A percentile compares a stretch with the other conserved stretches of the same genome.
These are phyloP conservation scores for Erodium texanum DNA, from an alignment of 441 rosid species.

Conservation along the genomic window DNA sequence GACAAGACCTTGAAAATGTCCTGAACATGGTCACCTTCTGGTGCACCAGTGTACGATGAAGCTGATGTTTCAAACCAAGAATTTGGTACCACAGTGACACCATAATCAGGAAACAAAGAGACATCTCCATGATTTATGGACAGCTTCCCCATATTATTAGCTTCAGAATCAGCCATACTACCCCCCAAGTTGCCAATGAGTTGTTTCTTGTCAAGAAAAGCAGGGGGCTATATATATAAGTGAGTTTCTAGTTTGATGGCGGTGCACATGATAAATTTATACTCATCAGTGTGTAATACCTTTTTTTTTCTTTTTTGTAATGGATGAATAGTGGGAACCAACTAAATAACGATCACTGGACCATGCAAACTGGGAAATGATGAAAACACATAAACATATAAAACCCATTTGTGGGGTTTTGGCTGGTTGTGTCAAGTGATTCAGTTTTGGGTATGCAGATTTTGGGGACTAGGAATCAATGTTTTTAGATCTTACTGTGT, in stretches of 20 bases:
- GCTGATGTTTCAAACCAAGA: constrained; percentile 1
- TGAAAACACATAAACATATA: background rate
- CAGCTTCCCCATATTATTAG: background rate
- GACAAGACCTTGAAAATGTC: constrained; percentile 1
- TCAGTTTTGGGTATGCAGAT: background rate
- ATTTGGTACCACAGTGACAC: background rate
- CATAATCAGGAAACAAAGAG: background rate
- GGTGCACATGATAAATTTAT: background rate
- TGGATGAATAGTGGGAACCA: constrained; percentile 2
- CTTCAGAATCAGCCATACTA: constrained; percentile 2
- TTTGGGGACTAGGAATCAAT: constrained; percentile 7
- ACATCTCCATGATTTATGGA: background rate
- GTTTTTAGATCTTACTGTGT: background rate
- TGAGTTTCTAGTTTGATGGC: constrained; percentile 1
- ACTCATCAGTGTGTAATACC: background rate
- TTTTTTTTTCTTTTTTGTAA: background rate
- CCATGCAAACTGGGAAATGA: constrained; percentile 4
- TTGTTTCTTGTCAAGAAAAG: background rate
- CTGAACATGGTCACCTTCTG: constrained; percentile 4
- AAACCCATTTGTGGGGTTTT: background rate
- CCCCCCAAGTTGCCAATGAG: background rate
- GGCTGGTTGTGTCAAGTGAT: background rate
- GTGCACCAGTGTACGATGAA: background rate
- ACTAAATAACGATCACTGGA: constrained; percentile 3
- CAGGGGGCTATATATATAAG: background rate